Percentiles rank a stretch among this genome's conserved stretches.
Conservation (phyloP, 768 basidiomycete species). For the Leccinum variicolor region DNA sequence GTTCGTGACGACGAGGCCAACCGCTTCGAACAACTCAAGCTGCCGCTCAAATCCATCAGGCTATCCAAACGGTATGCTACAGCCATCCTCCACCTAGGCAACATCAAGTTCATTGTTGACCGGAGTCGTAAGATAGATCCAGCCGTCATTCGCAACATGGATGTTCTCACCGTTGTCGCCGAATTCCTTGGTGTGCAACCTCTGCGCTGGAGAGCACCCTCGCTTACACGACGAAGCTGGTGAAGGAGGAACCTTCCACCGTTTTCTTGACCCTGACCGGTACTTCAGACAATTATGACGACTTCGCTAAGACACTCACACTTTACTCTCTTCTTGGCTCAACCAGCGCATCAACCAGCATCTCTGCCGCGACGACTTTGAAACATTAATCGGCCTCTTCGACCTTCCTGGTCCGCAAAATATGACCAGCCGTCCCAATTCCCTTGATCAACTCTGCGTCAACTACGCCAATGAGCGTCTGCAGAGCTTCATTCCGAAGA, state of each 20-base stretch:
- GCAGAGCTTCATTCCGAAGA: conserved; percentile 77
- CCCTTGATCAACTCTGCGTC: conserved; percentile 93
- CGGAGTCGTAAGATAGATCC: conserved; percentile 33
- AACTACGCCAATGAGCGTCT: conserved; percentile 95
- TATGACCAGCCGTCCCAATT: conserved; percentile 82
- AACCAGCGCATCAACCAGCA: conserved; percentile 96
- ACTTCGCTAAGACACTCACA: conserved; percentile 90
- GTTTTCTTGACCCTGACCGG: conserved; percentile 94
- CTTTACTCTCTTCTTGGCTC: conserved; percentile 95
- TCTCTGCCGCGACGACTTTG: conserved; percentile 90
- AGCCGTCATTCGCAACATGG: no score
- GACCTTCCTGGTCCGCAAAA: conserved; percentile 95
- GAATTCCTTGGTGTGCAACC: conserved; percentile 88
- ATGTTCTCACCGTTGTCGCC: conserved; percentile 39
- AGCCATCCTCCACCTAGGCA: no score
- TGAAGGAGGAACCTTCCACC: conserved; percentile 59
- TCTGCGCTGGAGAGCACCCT: conserved; percentile 11
- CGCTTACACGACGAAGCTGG: no score
- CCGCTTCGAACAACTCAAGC: conserved; percentile 91
- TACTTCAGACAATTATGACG: conserved; percentile 89
- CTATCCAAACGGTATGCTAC: conserved; percentile 94
- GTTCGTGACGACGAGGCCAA: conserved; percentile 74
- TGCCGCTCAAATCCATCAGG: conserved; percentile 90
- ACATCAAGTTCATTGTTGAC: no score
- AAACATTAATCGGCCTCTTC: conserved; percentile 88